phyloP scores from a whole-genome alignment of 371 early-diverging fungal genomes.

The Rhizomucor miehei region DNA sequence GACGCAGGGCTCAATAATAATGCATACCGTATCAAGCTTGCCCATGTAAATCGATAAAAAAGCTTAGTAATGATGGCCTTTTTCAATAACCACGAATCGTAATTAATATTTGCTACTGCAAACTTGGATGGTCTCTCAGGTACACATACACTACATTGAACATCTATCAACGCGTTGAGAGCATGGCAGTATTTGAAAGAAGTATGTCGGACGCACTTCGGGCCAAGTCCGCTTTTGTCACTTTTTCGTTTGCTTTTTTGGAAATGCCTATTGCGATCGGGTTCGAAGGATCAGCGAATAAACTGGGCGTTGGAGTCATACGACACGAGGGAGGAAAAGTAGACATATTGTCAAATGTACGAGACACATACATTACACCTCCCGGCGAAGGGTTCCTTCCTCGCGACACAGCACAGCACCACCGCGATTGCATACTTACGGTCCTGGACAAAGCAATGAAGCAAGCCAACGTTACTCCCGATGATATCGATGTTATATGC shows the following conservation, averaged over 20 bases:
- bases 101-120: too few species aligned
- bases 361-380: slow-evolving; percentile 97
- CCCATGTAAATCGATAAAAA: too few species aligned
- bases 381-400: slow-evolving; percentile 98
- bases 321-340: slow-evolving; percentile 59
- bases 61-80: too few species aligned
- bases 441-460: slow-evolving; percentile 82
- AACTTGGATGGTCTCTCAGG: too few species aligned
- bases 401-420: slow-evolving; percentile 96
- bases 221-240: too few species aligned
- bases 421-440: slow-evolving; percentile 77
- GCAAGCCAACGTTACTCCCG: slow-evolving; percentile 70
- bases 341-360: slow-evolving; percentile 86
- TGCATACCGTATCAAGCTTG: too few species aligned
- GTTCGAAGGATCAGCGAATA: slow-evolving; percentile 99
- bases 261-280: slow-evolving; percentile 65
- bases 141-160: too few species aligned
- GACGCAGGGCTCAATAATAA: slow-evolving; percentile 21
- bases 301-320: slow-evolving; percentile 98
- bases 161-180: too few species aligned
- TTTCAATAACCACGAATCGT: too few species aligned
- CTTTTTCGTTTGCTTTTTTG: too few species aligned
- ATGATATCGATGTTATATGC: slow-evolving; percentile 92
- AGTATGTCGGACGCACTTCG: too few species aligned
- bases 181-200: too few species aligned